Evolutionary conservation across 2,329 filamentous ascomycete species (phyloP).

Genomic region (Elsinoe ampelina): DNA sequence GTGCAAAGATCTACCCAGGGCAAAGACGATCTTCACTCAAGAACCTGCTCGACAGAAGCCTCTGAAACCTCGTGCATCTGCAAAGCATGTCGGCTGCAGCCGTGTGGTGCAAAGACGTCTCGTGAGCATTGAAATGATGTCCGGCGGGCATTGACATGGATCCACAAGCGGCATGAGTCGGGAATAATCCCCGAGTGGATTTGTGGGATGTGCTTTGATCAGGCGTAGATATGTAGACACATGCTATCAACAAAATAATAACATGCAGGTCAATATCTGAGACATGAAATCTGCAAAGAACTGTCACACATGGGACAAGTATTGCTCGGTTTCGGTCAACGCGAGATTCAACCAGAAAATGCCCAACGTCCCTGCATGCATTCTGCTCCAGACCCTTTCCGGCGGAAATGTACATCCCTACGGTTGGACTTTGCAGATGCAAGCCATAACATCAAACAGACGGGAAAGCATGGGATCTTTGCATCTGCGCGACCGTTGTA

Average conservation of each 20-base stretch:
- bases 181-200: not conserved
- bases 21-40: not conserved
- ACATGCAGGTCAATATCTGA: not conserved
- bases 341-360: constrained; percentile 3
- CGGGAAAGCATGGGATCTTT: too few species aligned
- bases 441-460: too few species aligned
- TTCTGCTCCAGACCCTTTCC: not conserved
- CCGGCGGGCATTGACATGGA: not conserved
- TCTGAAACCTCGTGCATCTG: constrained; percentile 4
- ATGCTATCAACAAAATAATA: not conserved
- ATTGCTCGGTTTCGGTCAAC: not conserved
- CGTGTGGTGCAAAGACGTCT: constrained; percentile 1
- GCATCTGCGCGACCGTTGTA: not conserved
- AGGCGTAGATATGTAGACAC: not conserved
- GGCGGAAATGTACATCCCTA: not conserved
- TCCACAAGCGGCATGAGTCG: not conserved
- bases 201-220: not conserved
- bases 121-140: not conserved
- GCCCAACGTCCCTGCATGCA: constrained; percentile 1
- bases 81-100: constrained; percentile 2
- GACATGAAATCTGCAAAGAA: not conserved
- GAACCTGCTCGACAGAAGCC: constrained; percentile 1
- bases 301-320: not conserved
- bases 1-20: constrained; percentile 11
- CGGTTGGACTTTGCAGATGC: not conserved